Base-by-base conservation (phyloP, 2,329 filamentous ascomycete genomes). In the Claviceps digitariae region DNA sequence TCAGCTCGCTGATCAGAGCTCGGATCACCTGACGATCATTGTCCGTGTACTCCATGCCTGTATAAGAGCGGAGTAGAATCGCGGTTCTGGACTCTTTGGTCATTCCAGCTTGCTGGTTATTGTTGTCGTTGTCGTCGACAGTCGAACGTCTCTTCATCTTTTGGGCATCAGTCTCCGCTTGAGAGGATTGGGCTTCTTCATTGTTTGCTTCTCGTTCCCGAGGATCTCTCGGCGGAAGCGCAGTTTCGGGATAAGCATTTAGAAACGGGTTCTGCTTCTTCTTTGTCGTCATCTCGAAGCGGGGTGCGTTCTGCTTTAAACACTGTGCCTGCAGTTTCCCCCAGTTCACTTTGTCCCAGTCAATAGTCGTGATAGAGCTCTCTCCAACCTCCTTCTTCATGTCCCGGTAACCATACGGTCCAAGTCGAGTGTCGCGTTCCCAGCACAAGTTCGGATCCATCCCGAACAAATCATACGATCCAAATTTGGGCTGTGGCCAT, bases 21-120 rank as follows among this genome's bases (percentile, higher is more conserved):
- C 90, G 84, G 43, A 95, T 81, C 52, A 83, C 83, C 64, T 90
- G 82, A 62, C 86, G 81, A 64, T 91, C 87, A 62, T 91, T 87
- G 43, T 86, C 78, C 29, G 83, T 87, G 65, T 90, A 95, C 29
- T 79, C 66, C 64, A 87, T 89, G 53, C 82, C 84, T 34, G 79
- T 81, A 73, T 86, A 91, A 0, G 86, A 84, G 40, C 89, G 82
- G 40, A 95, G 75, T 6, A 95, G 68, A 10, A 95, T 67, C 1
- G 86, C 88, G 0, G 86, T 90, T 38, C 88, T 77, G 2, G 69
- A 63, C 61, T 79, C 75, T 1, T 64, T 60, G 44, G 58, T 58
- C 50, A 60, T 61, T 3, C 63, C 62, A 51, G 57, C 17, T 59
- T 56, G 51, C 47, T 51, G 43, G 43, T 45, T 15, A 2, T 23